These are phyloP conservation scores for Oryza glaberrima DNA, from an alignment of 176 grass and related monocot genomes.

Conservation along the genomic window DNA sequence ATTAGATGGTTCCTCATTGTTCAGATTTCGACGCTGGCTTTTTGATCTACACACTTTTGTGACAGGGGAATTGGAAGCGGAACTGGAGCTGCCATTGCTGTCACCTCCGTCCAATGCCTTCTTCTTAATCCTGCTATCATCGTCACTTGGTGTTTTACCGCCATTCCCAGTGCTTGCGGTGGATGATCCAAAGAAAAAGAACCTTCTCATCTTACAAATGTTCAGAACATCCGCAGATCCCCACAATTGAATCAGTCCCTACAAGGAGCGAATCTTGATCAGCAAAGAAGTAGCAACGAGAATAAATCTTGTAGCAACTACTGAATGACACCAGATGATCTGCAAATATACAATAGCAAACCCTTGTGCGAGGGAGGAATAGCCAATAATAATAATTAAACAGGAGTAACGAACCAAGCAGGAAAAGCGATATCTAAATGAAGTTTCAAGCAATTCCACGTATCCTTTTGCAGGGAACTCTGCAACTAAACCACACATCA, in stretches of 20 bases:
- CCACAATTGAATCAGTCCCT: neutral
- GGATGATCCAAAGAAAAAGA: conserved; percentile 54
- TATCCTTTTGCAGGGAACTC: neutral
- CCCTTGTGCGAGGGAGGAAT: neutral
- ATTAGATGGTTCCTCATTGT: neutral
- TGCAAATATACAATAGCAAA: neutral
- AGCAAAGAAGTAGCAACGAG: neutral
- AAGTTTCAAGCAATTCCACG: neutral
- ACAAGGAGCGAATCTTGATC: neutral
- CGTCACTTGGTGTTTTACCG: neutral
- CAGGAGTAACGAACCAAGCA: neutral
- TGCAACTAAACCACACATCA: neutral
- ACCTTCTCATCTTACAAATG: conserved; percentile 30
- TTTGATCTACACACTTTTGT: conserved; percentile 20
- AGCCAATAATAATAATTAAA: neutral
- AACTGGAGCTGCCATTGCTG: conserved; percentile 6
- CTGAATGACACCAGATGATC: neutral
- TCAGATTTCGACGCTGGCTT: neutral
- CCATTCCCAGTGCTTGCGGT: neutral
- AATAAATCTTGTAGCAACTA: neutral
- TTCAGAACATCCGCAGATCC: neutral
- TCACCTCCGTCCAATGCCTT: conserved; percentile 15
- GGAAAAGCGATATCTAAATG: neutral
- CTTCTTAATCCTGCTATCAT: neutral
- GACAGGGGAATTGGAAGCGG: conserved; percentile 1